Base-by-base conservation (phyloP, 2,329 filamentous ascomycete genomes). In the Arachnopeziza araneosa region DNA sequence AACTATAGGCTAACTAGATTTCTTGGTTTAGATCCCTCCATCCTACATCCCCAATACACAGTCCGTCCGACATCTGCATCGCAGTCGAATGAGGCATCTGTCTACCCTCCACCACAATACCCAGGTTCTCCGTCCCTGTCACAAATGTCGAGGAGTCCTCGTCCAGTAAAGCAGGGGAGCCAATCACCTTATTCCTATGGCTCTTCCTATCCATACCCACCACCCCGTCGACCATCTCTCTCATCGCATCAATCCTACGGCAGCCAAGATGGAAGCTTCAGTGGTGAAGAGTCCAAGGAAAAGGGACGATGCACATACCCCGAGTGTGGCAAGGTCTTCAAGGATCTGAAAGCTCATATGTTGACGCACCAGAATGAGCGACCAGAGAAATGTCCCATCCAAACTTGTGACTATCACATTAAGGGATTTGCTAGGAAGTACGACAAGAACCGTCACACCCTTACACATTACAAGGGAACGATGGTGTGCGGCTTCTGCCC, bases 401-500 rank as follows among this genome's bases (percentile, higher is more conserved):
- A 88, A 59, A 93, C 88, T 1, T 98, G 93, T 78, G 92, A 97
- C 70, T 98, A 97, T 73, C 90, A 97, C 75, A 82, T 83, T 67
- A 98, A 97, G 74, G 93, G 93, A 0, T 98, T 98, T 71, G 93
- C 93, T 2, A 83, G 93, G 63, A 98, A 98, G 75, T 99, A 98
- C 73, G 95, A 98, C 78, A 97, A 97, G 80, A 98, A 98, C 74
- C 81, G 95, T 14, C 95, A 99, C 73, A 96, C 93, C 1, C 77
- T 98, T 64, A 98, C 93, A 2, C 95, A 98, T 72, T 99, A 98
- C 80, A 96, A 96, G 75, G 93, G 93, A 9, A 97, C 91, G 17
- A 97, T 98, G 92, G 89, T 96, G 8, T 99, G 95, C 70, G 93
- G 93, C 5, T 98, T 98, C 75, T 98, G 95, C 67, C 91, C 93